Conservation (phyloP, 768 basidiomycete genomes). For the Collybiopsis luxurians region DNA sequence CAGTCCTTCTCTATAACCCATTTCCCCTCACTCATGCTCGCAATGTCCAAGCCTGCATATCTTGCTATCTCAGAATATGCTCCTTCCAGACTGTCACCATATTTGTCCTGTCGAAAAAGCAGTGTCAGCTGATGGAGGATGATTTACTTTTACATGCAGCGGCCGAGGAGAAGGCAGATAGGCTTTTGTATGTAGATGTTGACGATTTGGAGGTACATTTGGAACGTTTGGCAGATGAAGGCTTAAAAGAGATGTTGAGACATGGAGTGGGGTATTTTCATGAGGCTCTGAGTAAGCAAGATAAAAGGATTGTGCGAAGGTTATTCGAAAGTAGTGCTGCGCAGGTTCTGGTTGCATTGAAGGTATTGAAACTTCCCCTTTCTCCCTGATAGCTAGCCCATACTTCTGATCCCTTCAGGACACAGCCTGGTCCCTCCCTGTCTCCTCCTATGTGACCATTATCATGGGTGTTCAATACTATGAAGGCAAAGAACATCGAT, state of each 20-base stretch:
- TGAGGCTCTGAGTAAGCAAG: constrained; percentile 87
- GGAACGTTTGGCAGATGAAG: constrained; percentile 76
- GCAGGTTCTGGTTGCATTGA: constrained; percentile 91
- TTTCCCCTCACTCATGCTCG: constrained; percentile 97
- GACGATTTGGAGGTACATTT: constrained; percentile 85
- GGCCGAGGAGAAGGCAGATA: constrained; percentile 79
- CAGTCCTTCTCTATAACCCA: constrained; percentile 97
- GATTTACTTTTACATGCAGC: constrained; percentile 86
- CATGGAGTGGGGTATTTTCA: constrained; percentile 96
- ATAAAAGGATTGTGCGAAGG: constrained; percentile 90
- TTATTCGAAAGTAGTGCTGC: constrained; percentile 94
- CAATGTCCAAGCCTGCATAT: constrained; percentile 98
- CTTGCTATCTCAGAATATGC: constrained; percentile 89
- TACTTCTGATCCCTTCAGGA: constrained; percentile 48
- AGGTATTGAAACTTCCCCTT: constrained; percentile 47
- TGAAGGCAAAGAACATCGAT: constrained; percentile 97
- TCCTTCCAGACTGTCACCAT: constrained; percentile 78
- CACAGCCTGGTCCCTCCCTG: constrained; percentile 93
- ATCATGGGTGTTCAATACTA: constrained; percentile 99
- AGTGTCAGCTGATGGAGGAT: constrained; percentile 91
- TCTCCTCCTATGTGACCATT: constrained; percentile 95
- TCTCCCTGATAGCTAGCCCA: not conserved
- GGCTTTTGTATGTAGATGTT: constrained; percentile 87
- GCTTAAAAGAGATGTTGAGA: constrained; percentile 75
- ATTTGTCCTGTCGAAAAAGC: constrained; percentile 91